Evolutionary conservation across 192 early-diverging fungal species (phyloP), one percentile per base, ranked within the genome.

Genomic region (Lobosporangium transversale): DNA sequence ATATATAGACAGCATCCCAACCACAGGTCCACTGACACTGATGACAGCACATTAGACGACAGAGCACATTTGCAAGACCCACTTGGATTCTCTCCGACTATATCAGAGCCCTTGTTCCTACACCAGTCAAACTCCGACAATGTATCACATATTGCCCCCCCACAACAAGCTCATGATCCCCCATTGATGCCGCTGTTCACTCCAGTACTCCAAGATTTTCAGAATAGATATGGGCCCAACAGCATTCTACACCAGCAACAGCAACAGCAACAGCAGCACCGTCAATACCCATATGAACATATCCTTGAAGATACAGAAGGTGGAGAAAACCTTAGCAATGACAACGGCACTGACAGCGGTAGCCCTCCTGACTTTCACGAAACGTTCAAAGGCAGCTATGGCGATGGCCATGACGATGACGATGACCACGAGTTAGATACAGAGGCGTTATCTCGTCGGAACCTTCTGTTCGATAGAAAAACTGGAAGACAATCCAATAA

Each of bases 121-220:
- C 68, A 36, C 51, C 59, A 70, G 21, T 56, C 68, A 4, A 35
- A 4, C 4, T 18, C 27, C 24, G 14, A 26, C 9, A 54, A n/a
- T 12, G 45, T n/a, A n/a, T n/a, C 70, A 15, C 59, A 63, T 53
- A n/a, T n/a, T n/a, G n/a, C n/a, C n/a, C 57, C 51, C 20, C 48
- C 23, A 14, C 36, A 37, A n/a, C n/a, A n/a, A n/a, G n/a, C n/a
- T n/a, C n/a, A n/a, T n/a, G 53, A 66, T 21, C 64, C 73, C 10
- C 58, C 73, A 1, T 45, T 76, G 36, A 76, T 76, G 73, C 73
- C 73, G 1, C 54, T 76, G 44, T 76, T 76, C 47, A 76, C 73
- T 2, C 73, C 73, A 4, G 73, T 76, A 26, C 59, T 76, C 4
- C 63, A 76, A 49, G 65, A 66, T 53, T 76, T 76, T 51, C 73